Conservation (phyloP, 306 rosid genomes). For the Canavalia ensiformis region DNA sequence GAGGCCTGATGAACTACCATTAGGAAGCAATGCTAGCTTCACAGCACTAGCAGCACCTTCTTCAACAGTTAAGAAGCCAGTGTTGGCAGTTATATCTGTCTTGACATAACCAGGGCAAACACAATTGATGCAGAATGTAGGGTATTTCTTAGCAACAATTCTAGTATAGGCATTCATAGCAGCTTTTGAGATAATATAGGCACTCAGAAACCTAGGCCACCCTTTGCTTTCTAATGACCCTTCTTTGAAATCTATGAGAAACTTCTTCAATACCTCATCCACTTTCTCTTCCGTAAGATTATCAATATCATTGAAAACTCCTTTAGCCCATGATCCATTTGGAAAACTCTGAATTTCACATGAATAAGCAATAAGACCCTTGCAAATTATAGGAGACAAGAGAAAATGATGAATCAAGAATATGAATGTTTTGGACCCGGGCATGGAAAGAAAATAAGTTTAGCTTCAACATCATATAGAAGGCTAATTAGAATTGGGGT, state of each 20-base stretch:
- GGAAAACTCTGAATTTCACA: constrained; percentile 43
- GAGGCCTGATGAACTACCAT: constrained; percentile 49
- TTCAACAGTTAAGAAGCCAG: constrained; percentile 45
- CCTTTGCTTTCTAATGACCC: constrained; percentile 46
- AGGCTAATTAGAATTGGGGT: background rate
- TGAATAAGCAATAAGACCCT: background rate
- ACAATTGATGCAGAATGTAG: constrained; percentile 47
- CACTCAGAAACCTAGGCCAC: constrained; percentile 31
- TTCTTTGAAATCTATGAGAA: constrained; percentile 52
- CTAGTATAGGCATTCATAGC: constrained; percentile 58
- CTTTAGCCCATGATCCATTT: constrained; percentile 54
- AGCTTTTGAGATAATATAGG: constrained; percentile 55
- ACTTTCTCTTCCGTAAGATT: constrained; percentile 56
- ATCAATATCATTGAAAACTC: constrained; percentile 43
- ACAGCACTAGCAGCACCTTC: constrained; percentile 57
- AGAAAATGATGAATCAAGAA: background rate
- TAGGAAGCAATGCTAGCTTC: constrained; percentile 45
- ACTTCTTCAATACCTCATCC: constrained; percentile 46
- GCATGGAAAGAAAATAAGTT: background rate
- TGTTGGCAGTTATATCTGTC: constrained; percentile 50
- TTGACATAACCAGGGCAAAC: constrained; percentile 56
- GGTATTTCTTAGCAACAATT: constrained; percentile 48
- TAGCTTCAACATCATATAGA: background rate
- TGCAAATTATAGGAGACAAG: background rate
- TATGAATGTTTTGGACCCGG: background rate